A percentile compares a stretch with the other conserved stretches of the same genome.
Conservation (phyloP, 192 early-diverging fungal species). For the Lobosporangium transversale region DNA sequence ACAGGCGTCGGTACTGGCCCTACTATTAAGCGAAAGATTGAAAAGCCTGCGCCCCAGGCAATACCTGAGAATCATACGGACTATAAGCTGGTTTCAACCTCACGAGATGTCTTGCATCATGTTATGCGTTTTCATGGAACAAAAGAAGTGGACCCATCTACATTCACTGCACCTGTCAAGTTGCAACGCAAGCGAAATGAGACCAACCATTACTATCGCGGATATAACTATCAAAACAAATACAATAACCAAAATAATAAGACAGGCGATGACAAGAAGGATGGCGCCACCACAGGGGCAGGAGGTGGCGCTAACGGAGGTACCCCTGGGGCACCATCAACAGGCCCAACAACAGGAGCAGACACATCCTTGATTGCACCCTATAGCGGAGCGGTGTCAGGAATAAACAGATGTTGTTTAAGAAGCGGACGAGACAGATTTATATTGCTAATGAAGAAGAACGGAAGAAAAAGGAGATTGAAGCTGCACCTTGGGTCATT, state of each 20-base stretch:
- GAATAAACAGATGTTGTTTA: conserved; percentile 82
- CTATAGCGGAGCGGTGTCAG: conserved; percentile 75
- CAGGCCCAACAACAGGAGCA: conserved; percentile 59
- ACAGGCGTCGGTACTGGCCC: conserved; percentile 4
- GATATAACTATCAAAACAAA: conserved; percentile 21
- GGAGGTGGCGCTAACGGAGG: conserved; percentile 53
- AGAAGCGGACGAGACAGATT: conserved; percentile 84
- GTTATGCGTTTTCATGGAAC: conserved; percentile 73
- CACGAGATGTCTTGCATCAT: conserved; percentile 64
- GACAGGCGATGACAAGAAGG: conserved; percentile 1
- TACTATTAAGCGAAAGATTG: conserved; percentile 29
- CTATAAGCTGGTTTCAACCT: conserved; percentile 71
- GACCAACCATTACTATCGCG: conserved; percentile 19
- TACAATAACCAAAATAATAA: conserved; percentile 14
- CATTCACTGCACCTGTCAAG: conserved; percentile 70
- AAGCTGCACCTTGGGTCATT: conserved; percentile 79
- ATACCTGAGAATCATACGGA: conserved; percentile 60
- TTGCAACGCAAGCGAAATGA: conserved; percentile 57
- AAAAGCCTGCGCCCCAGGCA: conserved; percentile 24
- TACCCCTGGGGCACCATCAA: conserved; percentile 51
- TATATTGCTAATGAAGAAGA: conserved; percentile 78
- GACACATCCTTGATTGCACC: conserved; percentile 78
- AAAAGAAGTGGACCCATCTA: conserved; percentile 60
- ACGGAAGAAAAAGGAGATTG: conserved; percentile 76
- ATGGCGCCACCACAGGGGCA: background rate